phyloP scores from a whole-genome alignment of 2,329 filamentous ascomycete genomes.

The Paracamarosporium sp. region DNA sequence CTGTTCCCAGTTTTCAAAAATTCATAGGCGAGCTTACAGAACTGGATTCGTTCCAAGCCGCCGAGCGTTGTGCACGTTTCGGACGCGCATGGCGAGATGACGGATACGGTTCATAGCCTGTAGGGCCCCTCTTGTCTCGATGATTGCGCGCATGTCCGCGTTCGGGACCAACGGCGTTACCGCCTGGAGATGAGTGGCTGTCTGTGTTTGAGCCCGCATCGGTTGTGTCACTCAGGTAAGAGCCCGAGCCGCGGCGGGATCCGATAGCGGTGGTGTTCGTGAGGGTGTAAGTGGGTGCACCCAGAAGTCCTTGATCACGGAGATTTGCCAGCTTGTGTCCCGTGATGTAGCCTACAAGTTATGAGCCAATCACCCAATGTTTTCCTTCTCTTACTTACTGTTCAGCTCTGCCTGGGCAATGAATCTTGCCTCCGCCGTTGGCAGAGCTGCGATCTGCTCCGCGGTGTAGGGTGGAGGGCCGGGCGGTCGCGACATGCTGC shows the following conservation, averaged over 20 bases:
- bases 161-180: not conserved
- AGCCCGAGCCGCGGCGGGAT: not conserved
- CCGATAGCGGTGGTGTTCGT: not conserved
- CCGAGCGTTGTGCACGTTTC: not conserved
- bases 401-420: slow-evolving; percentile 32
- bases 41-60: slow-evolving; percentile 4
- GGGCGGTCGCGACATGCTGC: slow-evolving; percentile 24
- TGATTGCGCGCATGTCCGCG: not conserved
- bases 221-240: not conserved
- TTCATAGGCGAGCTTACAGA: not conserved
- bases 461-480: slow-evolving; percentile 33
- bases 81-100: not conserved
- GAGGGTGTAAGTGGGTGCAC: not conserved
- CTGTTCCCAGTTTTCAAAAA: slow-evolving; percentile 1
- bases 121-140: not conserved
- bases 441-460: slow-evolving; percentile 32
- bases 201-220: not conserved
- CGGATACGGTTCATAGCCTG: not conserved
- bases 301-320: slow-evolving; percentile 11
- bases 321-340: slow-evolving; percentile 12
- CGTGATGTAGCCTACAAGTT: slow-evolving; percentile 6
- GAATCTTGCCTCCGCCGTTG: slow-evolving; percentile 23
- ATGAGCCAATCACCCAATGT: slow-evolving; percentile 19
- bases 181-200: not conserved
- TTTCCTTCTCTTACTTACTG: slow-evolving; percentile 34